These are phyloP conservation scores for Tagetes erecta DNA, from an alignment of 129 eudicot genomes.

Conservation along the genomic window DNA sequence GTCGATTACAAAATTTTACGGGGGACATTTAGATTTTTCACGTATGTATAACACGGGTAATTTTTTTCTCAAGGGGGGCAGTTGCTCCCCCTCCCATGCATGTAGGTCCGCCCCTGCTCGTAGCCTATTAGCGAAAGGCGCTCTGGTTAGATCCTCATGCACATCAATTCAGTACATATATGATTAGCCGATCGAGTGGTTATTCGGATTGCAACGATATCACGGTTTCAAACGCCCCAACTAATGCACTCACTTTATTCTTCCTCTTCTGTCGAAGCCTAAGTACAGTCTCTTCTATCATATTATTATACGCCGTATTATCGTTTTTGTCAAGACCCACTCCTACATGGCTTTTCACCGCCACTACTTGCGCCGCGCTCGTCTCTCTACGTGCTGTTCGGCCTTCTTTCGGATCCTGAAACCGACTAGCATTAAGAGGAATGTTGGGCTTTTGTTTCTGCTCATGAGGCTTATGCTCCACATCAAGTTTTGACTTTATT, in stretches of 20 bases:
- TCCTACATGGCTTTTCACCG: slow-evolving; percentile 17
- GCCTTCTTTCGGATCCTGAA: background rate
- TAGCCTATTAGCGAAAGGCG: no score
- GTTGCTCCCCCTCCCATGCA: no score
- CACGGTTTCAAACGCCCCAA: slow-evolving; percentile 77
- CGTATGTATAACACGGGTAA: no score
- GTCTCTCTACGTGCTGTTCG: background rate
- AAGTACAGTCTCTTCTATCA: slow-evolving; percentile 61
- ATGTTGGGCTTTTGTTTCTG: slow-evolving; percentile 31
- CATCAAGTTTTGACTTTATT: background rate
- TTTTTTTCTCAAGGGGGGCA: no score
- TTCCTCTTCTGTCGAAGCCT: slow-evolving; percentile 48
- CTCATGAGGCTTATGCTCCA: background rate
- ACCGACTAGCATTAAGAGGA: slow-evolving; percentile 25
- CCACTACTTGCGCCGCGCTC: slow-evolving; percentile 12
- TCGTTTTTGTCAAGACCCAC: slow-evolving; percentile 35
- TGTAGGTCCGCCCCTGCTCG: no score
- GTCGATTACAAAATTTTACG: no score
- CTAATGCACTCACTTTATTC: slow-evolving; percentile 68
- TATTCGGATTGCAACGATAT: slow-evolving; percentile 48
- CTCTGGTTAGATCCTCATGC: no score
- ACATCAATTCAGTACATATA: no score
- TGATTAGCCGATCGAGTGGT: no score
- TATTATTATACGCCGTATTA: slow-evolving; percentile 48
- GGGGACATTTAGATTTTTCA: no score